Conservation (phyloP, 139 green algal genomes). For the Micractinium conductrix region DNA sequence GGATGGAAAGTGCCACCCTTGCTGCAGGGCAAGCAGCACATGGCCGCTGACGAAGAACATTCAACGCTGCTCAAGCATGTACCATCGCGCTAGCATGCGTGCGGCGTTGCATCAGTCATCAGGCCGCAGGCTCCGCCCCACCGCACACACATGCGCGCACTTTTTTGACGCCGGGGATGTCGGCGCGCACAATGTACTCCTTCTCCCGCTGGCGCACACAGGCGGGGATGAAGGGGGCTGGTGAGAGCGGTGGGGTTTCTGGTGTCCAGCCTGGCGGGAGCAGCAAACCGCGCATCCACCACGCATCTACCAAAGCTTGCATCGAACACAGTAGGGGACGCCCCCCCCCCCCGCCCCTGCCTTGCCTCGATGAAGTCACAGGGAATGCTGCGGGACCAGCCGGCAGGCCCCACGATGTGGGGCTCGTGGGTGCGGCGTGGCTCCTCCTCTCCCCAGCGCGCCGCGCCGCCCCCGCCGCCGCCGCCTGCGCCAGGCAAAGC, state of each 20-base stretch:
- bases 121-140: background rate
- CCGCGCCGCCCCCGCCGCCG: background rate
- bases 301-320: background rate
- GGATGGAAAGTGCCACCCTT: background rate
- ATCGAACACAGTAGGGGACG: background rate
- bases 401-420: background rate
- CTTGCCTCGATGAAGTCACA: conserved; percentile 44
- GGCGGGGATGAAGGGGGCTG: background rate
- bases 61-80: background rate
- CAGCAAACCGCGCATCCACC: no score
- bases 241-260: no score
- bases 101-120: background rate
- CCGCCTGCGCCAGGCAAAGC: background rate
- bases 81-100: background rate
- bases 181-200: conserved; percentile 37
- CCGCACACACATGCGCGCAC: background rate
- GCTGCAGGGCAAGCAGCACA: background rate
- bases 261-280: no score
- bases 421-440: background rate
- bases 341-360: no score
- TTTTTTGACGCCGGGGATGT: conserved; percentile 37
- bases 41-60: background rate
- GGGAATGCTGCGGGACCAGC: conserved; percentile 33
- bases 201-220: conserved; percentile 7
- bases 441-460: background rate